Evolutionary conservation across 163 green algal genomes (phyloP).

Genomic region (Chlorella variabilis): DNA sequence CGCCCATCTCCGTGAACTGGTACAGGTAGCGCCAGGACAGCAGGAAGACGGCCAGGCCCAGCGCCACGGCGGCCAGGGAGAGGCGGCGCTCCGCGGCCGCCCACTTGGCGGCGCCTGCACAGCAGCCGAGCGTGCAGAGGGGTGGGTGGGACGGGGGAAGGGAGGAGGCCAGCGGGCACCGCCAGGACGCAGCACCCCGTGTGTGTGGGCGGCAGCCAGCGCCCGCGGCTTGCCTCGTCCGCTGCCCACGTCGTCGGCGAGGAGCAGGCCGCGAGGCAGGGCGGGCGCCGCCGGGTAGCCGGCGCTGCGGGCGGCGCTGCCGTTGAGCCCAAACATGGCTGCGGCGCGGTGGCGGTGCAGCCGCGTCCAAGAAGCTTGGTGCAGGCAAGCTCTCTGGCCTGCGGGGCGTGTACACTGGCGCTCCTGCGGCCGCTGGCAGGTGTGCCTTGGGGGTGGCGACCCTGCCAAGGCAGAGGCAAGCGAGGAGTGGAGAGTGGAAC

Average conservation of each 20-base stretch:
- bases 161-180: background rate
- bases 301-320: background rate
- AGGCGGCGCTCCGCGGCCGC: slow-evolving; percentile 16
- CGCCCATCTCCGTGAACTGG: slow-evolving; percentile 36
- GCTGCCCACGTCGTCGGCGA: background rate
- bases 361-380: too few species aligned
- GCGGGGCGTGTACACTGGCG: too few species aligned
- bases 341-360: too few species aligned
- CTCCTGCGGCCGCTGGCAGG: too few species aligned
- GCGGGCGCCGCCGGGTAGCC: background rate
- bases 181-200: too few species aligned
- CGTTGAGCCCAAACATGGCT: background rate
- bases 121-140: too few species aligned
- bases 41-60: slow-evolving; percentile 28
- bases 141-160: too few species aligned
- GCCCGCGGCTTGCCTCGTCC: background rate
- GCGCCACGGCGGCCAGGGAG: background rate
- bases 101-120: slow-evolving; percentile 20
- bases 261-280: background rate
- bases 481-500: too few species aligned
- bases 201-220: too few species aligned
- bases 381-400: too few species aligned
- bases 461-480: background rate
- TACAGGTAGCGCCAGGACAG: slow-evolving; percentile 25
- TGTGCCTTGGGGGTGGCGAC: too few species aligned